These are phyloP conservation scores for Penstemon newberryi DNA, from an alignment of 257 asterid genomes.

Conservation along the genomic window DNA sequence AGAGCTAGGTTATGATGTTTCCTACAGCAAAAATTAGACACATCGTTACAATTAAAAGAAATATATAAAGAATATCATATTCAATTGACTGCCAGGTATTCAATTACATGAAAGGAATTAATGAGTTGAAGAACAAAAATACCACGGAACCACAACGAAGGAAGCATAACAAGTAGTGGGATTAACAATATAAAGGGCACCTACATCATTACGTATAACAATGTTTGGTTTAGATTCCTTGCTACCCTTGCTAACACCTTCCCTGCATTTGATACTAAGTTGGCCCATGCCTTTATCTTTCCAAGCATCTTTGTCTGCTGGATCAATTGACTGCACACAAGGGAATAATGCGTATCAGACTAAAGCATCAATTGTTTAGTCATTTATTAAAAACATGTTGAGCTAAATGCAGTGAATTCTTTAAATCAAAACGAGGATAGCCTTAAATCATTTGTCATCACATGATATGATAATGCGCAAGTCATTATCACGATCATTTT, in stretches of 20 bases:
- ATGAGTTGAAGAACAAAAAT: neutral
- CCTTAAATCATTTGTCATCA: neutral
- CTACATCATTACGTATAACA: constrained; percentile 86
- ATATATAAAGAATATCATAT: neutral
- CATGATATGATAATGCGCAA: constrained; percentile 7
- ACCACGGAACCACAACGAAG: neutral
- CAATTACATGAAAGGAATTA: neutral
- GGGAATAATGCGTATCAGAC: constrained; percentile 25
- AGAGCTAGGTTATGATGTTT: neutral
- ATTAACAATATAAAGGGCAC: constrained; percentile 35
- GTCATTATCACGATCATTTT: neutral
- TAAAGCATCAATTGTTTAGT: neutral
- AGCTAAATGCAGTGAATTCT: constrained; percentile 7
- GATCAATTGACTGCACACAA: constrained; percentile 72
- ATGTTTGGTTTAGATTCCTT: constrained; percentile 89
- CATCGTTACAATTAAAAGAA: neutral
- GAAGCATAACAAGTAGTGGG: constrained; percentile 8
- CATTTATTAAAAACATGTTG: neutral
- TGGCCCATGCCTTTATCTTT: constrained; percentile 91
- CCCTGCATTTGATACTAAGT: constrained; percentile 85
- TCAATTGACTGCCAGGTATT: constrained; percentile 3
- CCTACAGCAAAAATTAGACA: neutral
- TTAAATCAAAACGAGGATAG: neutral
- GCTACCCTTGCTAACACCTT: constrained; percentile 79
- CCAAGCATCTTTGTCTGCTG: constrained; percentile 78